A percentile compares a stretch with the other conserved stretches of the same genome.
phyloP scores from a whole-genome alignment of 2,329 filamentous ascomycete genomes.

The Elsinoe necatrix region DNA sequence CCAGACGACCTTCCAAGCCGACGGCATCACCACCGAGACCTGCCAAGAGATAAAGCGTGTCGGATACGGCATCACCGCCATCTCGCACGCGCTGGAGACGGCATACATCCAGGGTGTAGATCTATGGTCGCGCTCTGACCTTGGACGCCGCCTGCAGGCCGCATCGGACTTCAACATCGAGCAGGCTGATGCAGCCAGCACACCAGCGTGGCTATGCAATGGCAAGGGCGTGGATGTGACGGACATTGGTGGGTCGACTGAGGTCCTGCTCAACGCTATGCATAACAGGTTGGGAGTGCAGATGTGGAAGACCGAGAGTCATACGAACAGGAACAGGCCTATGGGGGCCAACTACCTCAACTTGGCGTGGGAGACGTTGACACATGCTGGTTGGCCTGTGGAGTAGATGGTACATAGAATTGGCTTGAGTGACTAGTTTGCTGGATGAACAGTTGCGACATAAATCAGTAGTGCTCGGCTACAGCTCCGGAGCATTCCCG shows the following conservation, averaged over 20 bases:
- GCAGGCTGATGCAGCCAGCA: background rate
- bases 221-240: background rate
- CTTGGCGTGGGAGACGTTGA: conserved; percentile 8
- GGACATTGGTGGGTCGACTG: background rate
- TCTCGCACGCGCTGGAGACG: conserved; percentile 9
- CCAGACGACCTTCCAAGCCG: background rate
- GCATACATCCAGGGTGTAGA: background rate
- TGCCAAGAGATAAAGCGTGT: conserved; percentile 16
- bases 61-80: conserved; percentile 7
- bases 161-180: conserved; percentile 8
- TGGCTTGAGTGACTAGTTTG: background rate
- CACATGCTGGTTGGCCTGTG: background rate
- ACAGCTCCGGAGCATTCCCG: background rate
- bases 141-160: background rate
- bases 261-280: conserved; percentile 1
- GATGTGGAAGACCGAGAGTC: conserved; percentile 9
- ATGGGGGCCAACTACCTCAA: conserved; percentile 2
- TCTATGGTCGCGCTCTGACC: background rate
- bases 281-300: background rate
- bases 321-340: conserved; percentile 7
- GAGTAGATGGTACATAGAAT: background rate
- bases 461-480: background rate
- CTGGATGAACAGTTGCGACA: background rate
- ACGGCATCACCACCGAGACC: conserved; percentile 3
- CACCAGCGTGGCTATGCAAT: background rate